Percentiles rank a stretch among this genome's conserved stretches.
These are phyloP conservation scores for Kazachstania sp. DNA, from an alignment of 1,139 yeast species.

Conservation along the genomic window DNA sequence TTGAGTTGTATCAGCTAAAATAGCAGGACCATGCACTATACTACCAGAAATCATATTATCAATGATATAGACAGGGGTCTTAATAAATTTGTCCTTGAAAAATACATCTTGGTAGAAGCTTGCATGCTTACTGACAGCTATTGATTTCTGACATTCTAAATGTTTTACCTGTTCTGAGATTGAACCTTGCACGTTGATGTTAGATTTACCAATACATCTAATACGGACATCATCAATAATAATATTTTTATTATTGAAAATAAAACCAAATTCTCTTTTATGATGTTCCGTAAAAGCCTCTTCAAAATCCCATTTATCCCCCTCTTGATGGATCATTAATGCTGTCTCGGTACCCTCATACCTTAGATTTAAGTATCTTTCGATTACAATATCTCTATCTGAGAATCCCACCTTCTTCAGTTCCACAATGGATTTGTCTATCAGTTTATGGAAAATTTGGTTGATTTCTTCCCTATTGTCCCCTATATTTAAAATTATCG, in stretches of 20 bases:
- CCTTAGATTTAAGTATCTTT: slow-evolving; percentile 65
- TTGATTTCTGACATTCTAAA: slow-evolving; percentile 10
- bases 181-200: slow-evolving; percentile 26
- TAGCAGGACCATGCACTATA: slow-evolving; percentile 63
- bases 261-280: slow-evolving; percentile 62
- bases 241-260: slow-evolving; percentile 47
- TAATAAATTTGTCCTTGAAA: slow-evolving; percentile 43
- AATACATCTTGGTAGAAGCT: slow-evolving; percentile 34
- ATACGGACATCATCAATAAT: slow-evolving; percentile 80
- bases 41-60: slow-evolving; percentile 47
- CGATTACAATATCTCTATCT: slow-evolving; percentile 43
- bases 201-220: slow-evolving; percentile 50
- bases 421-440: slow-evolving; percentile 8
- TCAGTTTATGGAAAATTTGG: slow-evolving; percentile 31
- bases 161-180: slow-evolving; percentile 34
- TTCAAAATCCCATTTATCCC: slow-evolving; percentile 28
- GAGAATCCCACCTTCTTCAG: slow-evolving; percentile 28
- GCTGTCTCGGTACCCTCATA: slow-evolving; percentile 86
- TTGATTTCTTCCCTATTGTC: slow-evolving; percentile 26
- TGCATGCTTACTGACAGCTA: slow-evolving; percentile 22
- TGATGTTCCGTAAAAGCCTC: slow-evolving; percentile 44
- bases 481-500: slow-evolving; percentile 30
- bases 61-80: slow-evolving; percentile 46
- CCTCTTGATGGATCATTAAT: slow-evolving; percentile 49
- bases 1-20: slow-evolving; percentile 79